Evolutionary conservation across 23 red algal genomes (phyloP), one percentile per base, ranked within the genome.

Genomic region (Gracilariopsis chorda): DNA sequence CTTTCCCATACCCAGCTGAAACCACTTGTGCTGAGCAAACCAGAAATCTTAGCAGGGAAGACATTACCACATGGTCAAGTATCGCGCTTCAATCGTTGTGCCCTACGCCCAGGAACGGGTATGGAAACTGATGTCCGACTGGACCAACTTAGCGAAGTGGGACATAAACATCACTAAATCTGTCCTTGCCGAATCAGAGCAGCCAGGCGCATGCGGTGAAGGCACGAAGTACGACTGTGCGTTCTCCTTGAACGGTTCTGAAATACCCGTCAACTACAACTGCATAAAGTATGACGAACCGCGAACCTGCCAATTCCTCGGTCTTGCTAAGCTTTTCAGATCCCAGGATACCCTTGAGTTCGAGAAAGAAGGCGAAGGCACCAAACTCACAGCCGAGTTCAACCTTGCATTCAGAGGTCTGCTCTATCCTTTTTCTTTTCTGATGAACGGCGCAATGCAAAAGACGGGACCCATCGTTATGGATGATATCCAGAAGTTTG

Each of bases 121-220:
- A 19, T 88, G 64, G 45, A 45, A 35, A 41, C 70, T 88, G 21
- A 76, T 88, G 84, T 88, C 84, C 12, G 84, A 88, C 84, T 88
- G 84, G 84, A 88, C 84, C 11, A 76, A 88, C 52, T 45, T 88
- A 11, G 11, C 42, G 12, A 43, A 56, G 19, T 88, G 84, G 84
- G 84, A 88, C 29, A 51, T 88, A 20, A 88, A 88, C 70, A 88
- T 88, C 63, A 77, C 84, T 7, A 76, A 65, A 36, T 88, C 84
- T 20, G 63, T 45, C 4, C 84, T 76, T 28, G 64, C 70, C 25
- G 64, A 34, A 20, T 39, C 17, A 32, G 30, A 88, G 40, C 13
- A 21, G 24, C 14, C 84, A n/a, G 41, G 29, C 84, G 23, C 36
- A 4, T 21, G 13, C 33, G 84, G 64, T 19, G 59, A 43, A 32